Evolutionary conservation across 768 basidiomycete genomes (phyloP), one percentile per base, ranked within the genome.

Genomic region (Suillus americanus): DNA sequence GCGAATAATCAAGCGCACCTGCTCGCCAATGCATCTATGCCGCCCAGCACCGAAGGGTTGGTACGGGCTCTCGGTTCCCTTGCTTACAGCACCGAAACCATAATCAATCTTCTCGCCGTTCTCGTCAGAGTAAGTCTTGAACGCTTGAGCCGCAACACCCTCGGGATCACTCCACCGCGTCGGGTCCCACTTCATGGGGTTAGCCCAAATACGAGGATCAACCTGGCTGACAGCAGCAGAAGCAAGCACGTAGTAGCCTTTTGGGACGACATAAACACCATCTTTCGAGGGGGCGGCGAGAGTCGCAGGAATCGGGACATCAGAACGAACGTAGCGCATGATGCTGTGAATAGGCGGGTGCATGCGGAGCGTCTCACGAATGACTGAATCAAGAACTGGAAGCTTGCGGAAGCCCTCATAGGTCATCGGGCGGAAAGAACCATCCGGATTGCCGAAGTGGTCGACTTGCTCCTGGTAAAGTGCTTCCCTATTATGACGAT

Each of bases 11-110:
- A 63, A 61, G 76, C 81, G 53, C 54, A 88, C 89, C 80, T 89
- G 91, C 79, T 96, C 95, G 67, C 95, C 94, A 66, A 98, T 96
- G 76, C 94, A 99, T 68, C 96, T 83, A 80, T 98, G 97, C 71
- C 92, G 85, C 35, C 97, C 97, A 60, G 97, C 97, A 66, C 97
- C 97, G 71, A 99, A 99, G 2, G 97, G 97, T 74, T 97, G 93
- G 76, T 99, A 98, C 57, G 94, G 94, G 69, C 90, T 93, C 64
- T 96, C 93, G 7, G 96, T 98, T 59, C 96, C 96, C 80, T 98
- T 98, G 80, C 90, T 93, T 60, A 99, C 92, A 65, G 89, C 86
- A 61, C 97, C 97, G 76, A 94, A 99, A 2, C 97, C 97, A 72
- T 90, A 99, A 77, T 99, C 97, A 66, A 99, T 82, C 81, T 95